Percentiles rank a stretch among this genome's conserved stretches.
Evolutionary conservation across 768 basidiomycete genomes (phyloP).

Genomic region (Macrolepiota albuminosa): DNA sequence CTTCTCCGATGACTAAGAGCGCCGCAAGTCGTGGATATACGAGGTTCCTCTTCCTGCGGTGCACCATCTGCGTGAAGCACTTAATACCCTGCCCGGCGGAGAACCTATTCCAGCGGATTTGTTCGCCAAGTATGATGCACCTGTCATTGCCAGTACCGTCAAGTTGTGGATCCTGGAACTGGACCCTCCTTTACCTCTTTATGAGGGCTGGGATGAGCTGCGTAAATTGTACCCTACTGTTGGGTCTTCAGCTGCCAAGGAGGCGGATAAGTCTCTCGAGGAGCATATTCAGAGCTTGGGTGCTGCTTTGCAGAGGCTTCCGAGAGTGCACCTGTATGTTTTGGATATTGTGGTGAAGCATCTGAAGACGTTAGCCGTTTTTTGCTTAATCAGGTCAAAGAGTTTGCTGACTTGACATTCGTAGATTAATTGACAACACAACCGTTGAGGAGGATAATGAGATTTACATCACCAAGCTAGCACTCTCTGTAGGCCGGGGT

Average conservation of each 20-base stretch:
- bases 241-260: slow-evolving; percentile 48
- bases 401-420: slow-evolving; percentile 3
- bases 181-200: slow-evolving; percentile 78
- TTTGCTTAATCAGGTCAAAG: not conserved
- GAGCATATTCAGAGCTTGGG: slow-evolving; percentile 61
- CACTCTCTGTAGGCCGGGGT: slow-evolving; percentile 85
- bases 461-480: slow-evolving; percentile 82
- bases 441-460: slow-evolving; percentile 68
- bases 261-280: slow-evolving; percentile 48
- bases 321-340: slow-evolving; percentile 75
- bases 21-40: slow-evolving; percentile 91
- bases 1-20: slow-evolving; percentile 40
- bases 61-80: slow-evolving; percentile 80
- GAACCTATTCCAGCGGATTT: slow-evolving; percentile 49
- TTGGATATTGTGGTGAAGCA: slow-evolving; percentile 77
- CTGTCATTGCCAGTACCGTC: slow-evolving; percentile 78
- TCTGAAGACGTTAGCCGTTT: slow-evolving; percentile 53
- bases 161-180: slow-evolving; percentile 94
- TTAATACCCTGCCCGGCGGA: slow-evolving; percentile 67
- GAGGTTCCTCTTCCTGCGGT: slow-evolving; percentile 81
- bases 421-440: slow-evolving; percentile 67
- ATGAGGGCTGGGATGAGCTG: slow-evolving; percentile 91
- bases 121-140: slow-evolving; percentile 70
- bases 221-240: slow-evolving; percentile 81
- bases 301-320: slow-evolving; percentile 60